Conservation (phyloP, 192 early-diverging fungal species). For the Lunasporangiospora selenospora region DNA sequence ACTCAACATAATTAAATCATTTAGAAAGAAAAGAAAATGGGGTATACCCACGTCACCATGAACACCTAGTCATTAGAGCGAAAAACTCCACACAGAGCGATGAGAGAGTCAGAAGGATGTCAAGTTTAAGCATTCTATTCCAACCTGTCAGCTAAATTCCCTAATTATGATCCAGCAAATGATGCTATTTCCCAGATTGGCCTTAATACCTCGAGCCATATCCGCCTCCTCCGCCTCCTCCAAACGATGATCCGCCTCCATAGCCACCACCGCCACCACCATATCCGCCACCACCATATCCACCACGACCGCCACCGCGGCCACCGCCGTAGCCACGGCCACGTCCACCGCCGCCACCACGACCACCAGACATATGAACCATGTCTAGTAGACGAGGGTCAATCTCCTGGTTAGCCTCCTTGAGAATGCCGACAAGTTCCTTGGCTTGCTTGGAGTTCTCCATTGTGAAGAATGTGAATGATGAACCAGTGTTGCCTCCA, state of each 20-base stretch:
- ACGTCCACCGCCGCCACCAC: constrained; percentile 39
- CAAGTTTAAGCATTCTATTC: too few relatives aligned
- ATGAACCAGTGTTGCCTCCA: constrained; percentile 88
- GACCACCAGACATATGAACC: constrained; percentile 52
- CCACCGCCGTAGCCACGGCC: constrained; percentile 38
- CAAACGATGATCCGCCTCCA: constrained; percentile 55
- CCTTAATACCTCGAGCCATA: constrained; percentile 46
- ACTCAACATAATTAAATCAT: too few relatives aligned
- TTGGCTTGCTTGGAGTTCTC: constrained; percentile 86
- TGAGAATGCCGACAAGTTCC: constrained; percentile 86
- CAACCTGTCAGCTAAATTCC: too few relatives aligned
- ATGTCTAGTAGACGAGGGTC: constrained; percentile 81
- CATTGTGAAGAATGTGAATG: constrained; percentile 92
- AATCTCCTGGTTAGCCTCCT: constrained; percentile 90
- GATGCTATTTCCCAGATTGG: too few relatives aligned
- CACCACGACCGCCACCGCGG: constrained; percentile 39
- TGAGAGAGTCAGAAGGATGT: too few relatives aligned
- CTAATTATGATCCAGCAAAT: too few relatives aligned
- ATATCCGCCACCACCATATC: constrained; percentile 50
- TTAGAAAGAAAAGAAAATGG: too few relatives aligned
- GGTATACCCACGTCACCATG: too few relatives aligned
- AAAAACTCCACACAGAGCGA: too few relatives aligned
- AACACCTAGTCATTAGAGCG: too few relatives aligned
- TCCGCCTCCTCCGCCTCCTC: constrained; percentile 52
- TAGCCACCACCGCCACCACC: constrained; percentile 59